Evolutionary conservation across 2,329 filamentous ascomycete genomes (phyloP), one percentile per base, ranked within the genome.

Genomic region (Fusarium avenaceum): DNA sequence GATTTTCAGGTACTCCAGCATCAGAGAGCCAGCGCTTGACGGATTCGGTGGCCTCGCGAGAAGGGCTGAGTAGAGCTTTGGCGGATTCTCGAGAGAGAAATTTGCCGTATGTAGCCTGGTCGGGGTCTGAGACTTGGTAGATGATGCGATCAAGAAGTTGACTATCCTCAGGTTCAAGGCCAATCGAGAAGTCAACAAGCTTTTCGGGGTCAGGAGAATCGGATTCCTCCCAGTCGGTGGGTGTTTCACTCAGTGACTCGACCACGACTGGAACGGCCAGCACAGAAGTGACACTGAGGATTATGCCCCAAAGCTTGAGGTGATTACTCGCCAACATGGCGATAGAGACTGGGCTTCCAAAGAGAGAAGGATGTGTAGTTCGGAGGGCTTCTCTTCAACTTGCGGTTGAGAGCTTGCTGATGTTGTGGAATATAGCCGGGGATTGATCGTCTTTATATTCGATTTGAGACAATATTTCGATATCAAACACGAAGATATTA

Each of bases 71-170:
- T 65, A 87, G 80, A 11, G 79, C 77, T 54, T 83, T 81, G 55
- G 86, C 82, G 63, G 85, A 81, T 11, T 83, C 78, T 9, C 82
- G 80, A 17, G 79, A 76, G 67, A 86, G 80, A 65, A 86, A 81
- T 43, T 81, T 78, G 19, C 86, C 85, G 60, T 87, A 87, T 19
- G 77, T 79, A 2, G 72, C 57, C 57, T 83, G 78, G 6, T 75
- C 77, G 0, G 85, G 85, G 1, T 84, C 82, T 3, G 85, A 85
- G 65, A 87, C 81, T 22, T 83, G 78, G 43, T 81, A 65, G 13
- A 87, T 76, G 3, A 81, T 79, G 47, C 80, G 74, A 55, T 85
- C 84, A 26, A 87, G 57, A 4, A 70, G 43, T 1, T 71, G 45
- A 2, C 65, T 55, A 38, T 74, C 67, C 9, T 69, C 62, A 3